A percentile compares a stretch with the other conserved stretches of the same genome.
These are phyloP conservation scores for Diaporthe citri DNA, from an alignment of 2,329 filamentous ascomycete species.

Conservation along the genomic window DNA sequence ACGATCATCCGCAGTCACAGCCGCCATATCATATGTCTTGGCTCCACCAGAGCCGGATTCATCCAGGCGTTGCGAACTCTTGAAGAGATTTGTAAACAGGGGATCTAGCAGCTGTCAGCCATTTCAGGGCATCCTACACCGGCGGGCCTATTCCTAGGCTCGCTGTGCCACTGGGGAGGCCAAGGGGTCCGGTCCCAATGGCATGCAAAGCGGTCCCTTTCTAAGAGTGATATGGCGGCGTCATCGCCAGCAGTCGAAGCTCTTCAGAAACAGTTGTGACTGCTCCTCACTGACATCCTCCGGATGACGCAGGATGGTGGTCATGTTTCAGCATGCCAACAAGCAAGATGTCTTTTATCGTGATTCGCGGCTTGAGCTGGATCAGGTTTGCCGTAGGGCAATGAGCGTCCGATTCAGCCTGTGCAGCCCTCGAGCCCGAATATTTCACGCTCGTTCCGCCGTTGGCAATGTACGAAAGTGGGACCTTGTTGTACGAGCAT, in stretches of 20 bases:
- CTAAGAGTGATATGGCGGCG: neutral
- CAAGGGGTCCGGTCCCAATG: neutral
- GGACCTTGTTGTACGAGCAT: neutral
- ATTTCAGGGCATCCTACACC: neutral
- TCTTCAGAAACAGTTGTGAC: neutral
- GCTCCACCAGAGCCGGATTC: neutral
- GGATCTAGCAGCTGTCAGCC: neutral
- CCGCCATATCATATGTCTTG: neutral
- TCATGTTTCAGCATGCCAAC: neutral
- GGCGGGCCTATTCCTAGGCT: neutral
- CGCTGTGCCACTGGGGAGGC: too few species aligned
- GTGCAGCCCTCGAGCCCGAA: neutral
- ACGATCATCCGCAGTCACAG: neutral
- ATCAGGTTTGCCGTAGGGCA: too few species aligned
- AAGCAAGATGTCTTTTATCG: neutral
- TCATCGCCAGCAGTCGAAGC: neutral
- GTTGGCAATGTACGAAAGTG: neutral
- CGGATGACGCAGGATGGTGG: neutral
- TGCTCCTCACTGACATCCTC: neutral
- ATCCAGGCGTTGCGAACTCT: neutral
- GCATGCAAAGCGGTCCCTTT: neutral
- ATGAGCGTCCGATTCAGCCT: neutral
- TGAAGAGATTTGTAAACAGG: neutral
- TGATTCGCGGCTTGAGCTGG: neutral
- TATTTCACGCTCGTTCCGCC: neutral